Base-by-base conservation (phyloP, 2,329 filamentous ascomycete species). In the Scolecobasidium constrictum region DNA sequence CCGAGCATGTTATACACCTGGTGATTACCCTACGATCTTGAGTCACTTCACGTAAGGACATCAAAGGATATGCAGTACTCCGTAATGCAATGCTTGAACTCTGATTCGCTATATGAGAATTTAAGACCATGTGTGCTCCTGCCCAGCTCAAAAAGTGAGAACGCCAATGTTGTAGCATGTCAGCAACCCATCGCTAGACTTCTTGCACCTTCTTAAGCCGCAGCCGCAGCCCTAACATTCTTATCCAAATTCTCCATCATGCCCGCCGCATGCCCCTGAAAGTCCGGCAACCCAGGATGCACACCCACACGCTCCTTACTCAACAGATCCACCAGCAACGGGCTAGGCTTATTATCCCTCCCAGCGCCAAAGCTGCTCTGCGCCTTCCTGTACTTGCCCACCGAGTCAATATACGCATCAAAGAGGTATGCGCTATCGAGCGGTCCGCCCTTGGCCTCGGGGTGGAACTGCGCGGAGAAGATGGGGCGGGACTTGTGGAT, bases 391-490 rank as follows among this genome's bases (percentile, higher is more conserved):
- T 90, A 94, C 59, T 83, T 77, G 62, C 79, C 74, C 26, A 96
- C 87, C 56, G 83, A 90, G 62, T 94, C 79, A 36, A 96, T 70
- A 68, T 96, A 98, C 70, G 86, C 86, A 66, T 98, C 92, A 58
- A 98, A 98, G 47, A 98, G 75, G 67, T 94, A 96, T 38, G 44
- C 81, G 50, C 86, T 93, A 71, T 98, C 92, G 67, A 94, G 83
- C 43, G 92, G 92, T 43, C 92, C 92, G 47, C 92, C 92, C 73
- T 94, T 94, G 53, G 92, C 92, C 68, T 98, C 92, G 13, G 92
- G 92, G 61, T 98, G 92, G 79, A 98, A 98, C 66, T 98, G 92
- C 18, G 88, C 94, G 50, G 85, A 90, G 75, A 98, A 96, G 62
- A 98, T 98, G 49, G 92, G 92, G 26, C 90, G 85, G 46, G 84